A percentile compares a stretch with the other conserved stretches of the same genome.
phyloP scores from a whole-genome alignment of 2,329 filamentous ascomycete species.

The Keithomyces neogunnii region DNA sequence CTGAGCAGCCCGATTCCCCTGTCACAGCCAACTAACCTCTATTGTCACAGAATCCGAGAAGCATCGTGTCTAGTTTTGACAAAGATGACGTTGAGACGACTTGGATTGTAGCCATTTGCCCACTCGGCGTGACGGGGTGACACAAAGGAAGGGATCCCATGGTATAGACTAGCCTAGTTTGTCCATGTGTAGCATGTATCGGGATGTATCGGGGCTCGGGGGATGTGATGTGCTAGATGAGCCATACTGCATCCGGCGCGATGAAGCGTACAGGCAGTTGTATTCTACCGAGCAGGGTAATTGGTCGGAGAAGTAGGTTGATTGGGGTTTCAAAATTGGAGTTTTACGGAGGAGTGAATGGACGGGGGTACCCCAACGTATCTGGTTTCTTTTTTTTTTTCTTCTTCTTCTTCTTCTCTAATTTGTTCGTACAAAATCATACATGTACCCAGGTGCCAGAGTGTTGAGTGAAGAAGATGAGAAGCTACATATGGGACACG shows the following conservation, averaged over 20 bases:
- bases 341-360: not conserved
- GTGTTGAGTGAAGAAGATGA: no score
- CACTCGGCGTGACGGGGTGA: slow-evolving; percentile 1
- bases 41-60: slow-evolving; percentile 33
- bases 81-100: not conserved
- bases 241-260: not conserved
- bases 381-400: not conserved
- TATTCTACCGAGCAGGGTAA: not conserved
- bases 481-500: no score
- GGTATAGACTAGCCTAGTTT: no score
- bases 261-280: not conserved
- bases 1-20: slow-evolving; percentile 11
- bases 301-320: not conserved
- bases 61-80: slow-evolving; percentile 28
- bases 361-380: not conserved
- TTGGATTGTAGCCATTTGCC: not conserved
- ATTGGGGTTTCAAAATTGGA: not conserved
- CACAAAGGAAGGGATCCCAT: not conserved
- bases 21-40: slow-evolving; percentile 17
- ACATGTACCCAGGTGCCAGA: no score
- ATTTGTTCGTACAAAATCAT: no score
- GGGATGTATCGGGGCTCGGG: no score
- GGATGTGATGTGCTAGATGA: not conserved
- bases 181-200: no score
- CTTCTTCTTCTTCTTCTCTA: not conserved